Evolutionary conservation across 2,329 filamentous ascomycete species (phyloP), one percentile per base, ranked within the genome.

Genomic region (Arthroderma sp.): DNA sequence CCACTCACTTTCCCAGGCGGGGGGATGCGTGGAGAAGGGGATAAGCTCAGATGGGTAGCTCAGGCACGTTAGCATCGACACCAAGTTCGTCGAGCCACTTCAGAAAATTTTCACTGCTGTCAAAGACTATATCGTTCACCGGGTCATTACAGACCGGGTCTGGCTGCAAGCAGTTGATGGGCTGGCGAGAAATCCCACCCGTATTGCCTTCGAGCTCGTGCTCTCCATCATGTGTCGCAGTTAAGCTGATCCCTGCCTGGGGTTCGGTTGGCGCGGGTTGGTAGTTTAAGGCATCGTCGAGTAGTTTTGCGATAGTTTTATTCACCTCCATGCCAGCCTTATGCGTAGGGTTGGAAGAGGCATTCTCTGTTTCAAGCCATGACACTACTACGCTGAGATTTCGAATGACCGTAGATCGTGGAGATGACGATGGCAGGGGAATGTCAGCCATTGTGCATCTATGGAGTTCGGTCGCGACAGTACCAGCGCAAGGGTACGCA

Each of bases 231-330:
- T 33, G 40, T 27, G 27, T 32, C 7, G 40, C 11, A 32, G 29
- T 32, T 6, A 33, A 7, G 9, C 2, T 6, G n/a, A 8, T 32
- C 29, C 31, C 40, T n/a, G 29, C 36, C 36, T 29, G 40, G 7
- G 30, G 40, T 10, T 30, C 38, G 5, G 29, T 5, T 58, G 52
- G 6, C 67, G 67, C 47, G 59, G 61, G 31, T 41, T 60, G 48
- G 31, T 56, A 46, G 33, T 55, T 50, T 4, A 56, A 37, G 9
- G 50, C 45, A 32, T 56, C 50, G 15, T 56, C 53, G 4, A 56
- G 46, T 7, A 56, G 36, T 22, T 43, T 47, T 10, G 47, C 50
- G 1, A 56, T 51, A 2, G 50, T 46, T 36, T 55, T 54, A 22
- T 38, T 53, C 29, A 56, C 36, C 40, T 53, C 52, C 36, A 49